Percentiles rank a stretch among this genome's conserved stretches.
These are phyloP conservation scores for Malassezia yamatoensis DNA, from an alignment of 1,284 basidiomycete genomes.

Conservation along the genomic window DNA sequence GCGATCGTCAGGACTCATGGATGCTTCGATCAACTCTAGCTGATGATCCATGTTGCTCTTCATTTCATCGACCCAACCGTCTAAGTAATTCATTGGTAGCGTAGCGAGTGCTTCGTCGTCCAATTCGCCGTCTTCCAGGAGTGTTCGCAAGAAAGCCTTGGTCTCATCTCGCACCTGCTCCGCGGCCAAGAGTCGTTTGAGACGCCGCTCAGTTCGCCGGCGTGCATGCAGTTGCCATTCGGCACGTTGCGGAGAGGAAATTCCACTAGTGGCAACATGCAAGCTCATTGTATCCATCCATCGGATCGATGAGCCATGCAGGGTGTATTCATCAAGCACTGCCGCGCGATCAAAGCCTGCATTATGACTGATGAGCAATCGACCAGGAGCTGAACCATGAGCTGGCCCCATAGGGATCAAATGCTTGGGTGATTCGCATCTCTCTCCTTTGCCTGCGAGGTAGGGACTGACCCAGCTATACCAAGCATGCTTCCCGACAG, in stretches of 20 bases:
- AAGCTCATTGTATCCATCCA: constrained; percentile 92
- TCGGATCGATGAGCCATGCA: constrained; percentile 62
- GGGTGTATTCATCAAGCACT: constrained; percentile 71
- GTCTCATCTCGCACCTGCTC: constrained; percentile 38
- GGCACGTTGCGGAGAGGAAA: constrained; percentile 86
- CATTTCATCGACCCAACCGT: constrained; percentile 3
- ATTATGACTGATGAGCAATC: constrained; percentile 83
- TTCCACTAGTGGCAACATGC: constrained; percentile 86
- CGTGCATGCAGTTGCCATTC: constrained; percentile 80
- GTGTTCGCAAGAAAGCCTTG: constrained; percentile 25
- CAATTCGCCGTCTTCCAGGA: constrained; percentile 22
- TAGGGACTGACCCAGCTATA: constrained; percentile 94
- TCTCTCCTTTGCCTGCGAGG: constrained; percentile 60
- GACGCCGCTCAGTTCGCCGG: constrained; percentile 51
- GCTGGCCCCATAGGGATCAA: constrained; percentile 60
- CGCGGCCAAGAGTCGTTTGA: constrained; percentile 49
- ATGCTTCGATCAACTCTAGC: not conserved
- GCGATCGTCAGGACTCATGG: not conserved
- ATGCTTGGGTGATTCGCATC: constrained; percentile 56
- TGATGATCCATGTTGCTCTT: constrained; percentile 11
- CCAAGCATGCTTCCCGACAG: constrained; percentile 73
- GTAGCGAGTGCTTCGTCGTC: constrained; percentile 42
- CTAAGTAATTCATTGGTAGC: constrained; percentile 5
- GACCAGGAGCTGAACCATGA: constrained; percentile 47
- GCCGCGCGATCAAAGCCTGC: constrained; percentile 85